A percentile compares a stretch with the other conserved stretches of the same genome.
These are phyloP conservation scores for Candida oleophila DNA, from an alignment of 805 yeast species.

Conservation along the genomic window DNA sequence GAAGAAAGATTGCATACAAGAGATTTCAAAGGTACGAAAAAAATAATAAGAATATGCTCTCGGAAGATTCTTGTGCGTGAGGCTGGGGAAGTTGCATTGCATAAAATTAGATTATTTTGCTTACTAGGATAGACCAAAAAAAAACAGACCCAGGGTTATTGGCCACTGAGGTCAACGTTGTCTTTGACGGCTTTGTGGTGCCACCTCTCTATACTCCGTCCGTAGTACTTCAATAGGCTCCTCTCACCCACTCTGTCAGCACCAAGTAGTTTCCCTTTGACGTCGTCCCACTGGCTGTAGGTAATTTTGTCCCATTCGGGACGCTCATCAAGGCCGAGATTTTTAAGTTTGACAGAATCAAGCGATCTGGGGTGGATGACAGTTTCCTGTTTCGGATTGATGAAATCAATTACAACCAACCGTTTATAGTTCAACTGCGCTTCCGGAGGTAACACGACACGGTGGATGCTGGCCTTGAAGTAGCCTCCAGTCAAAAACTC, in stretches of 20 bases:
- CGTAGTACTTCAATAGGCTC: conserved; percentile 34
- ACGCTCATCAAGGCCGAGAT: conserved; percentile 23
- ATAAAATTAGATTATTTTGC: too few relatives aligned
- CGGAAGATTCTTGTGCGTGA: too few relatives aligned
- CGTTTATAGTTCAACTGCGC: conserved; percentile 38
- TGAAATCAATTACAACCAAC: conserved; percentile 43
- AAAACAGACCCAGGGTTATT: too few relatives aligned
- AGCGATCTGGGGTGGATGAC: conserved; percentile 42
- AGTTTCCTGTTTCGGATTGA: conserved; percentile 35
- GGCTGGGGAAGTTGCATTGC: too few relatives aligned
- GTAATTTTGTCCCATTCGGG: conserved; percentile 28
- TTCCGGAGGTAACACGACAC: conserved; percentile 47
- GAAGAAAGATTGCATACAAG: too few relatives aligned
- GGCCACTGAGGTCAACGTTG: neutral
- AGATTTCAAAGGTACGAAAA: too few relatives aligned
- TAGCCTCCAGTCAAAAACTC: conserved; percentile 46
- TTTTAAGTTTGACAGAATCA: conserved; percentile 33
- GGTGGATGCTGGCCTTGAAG: conserved; percentile 46
- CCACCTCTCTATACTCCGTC: conserved; percentile 45
- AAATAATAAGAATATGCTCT: too few relatives aligned
- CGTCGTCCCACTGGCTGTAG: conserved; percentile 34
- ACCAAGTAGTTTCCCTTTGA: conserved; percentile 47
- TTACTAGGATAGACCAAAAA: too few relatives aligned
- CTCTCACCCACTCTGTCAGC: conserved; percentile 39
- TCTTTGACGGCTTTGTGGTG: conserved; percentile 21